Base-by-base conservation (phyloP, 2,329 filamentous ascomycete species). In the Verticillium tricorpus region DNA sequence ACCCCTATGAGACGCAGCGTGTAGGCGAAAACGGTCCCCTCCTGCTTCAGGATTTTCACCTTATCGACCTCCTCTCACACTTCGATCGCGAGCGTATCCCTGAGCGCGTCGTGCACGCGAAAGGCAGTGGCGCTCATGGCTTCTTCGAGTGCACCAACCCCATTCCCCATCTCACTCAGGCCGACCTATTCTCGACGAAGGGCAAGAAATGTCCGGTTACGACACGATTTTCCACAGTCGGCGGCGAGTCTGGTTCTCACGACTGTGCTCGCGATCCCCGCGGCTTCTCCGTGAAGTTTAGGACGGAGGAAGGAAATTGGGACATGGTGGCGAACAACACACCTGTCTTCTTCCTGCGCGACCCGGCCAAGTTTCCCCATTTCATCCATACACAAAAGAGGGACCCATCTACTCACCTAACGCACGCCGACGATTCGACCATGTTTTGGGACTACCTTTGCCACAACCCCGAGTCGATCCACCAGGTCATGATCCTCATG, bases 321-420 rank as follows among this genome's bases (percentile, higher is more conserved):
- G 88, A 91, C 57, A 58, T 58, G 57, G 57, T 58, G 5, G 57
- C 57, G 22, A 58, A 58, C 57, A 58, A 58, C 57, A 58, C 57
- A 34, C 57, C 57, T 12, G 57, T 58, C 39, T 58, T 58, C 57
- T 58, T 58, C 57, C 57, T 58, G 3, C 57, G 89, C 60, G 89
- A 92, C 65, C 87, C 89, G 0, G 82, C 86, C 65, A 91, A 92
- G 73, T 91, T 90, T 70, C 89, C 89, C 28, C 78, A 88, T 69
- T 88, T 91, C 69, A 91, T 91, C 60, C 89, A 91, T 71, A 90
- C 88, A 0, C 89, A 91, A 72, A 91, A 91, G 80, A 81, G 89
- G n/a, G 79, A 92, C 69, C 89, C 89, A 0, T 78, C 85, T 34
- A 91, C 87, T 3, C 86, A 91, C 70, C 74, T 90, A 6, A 86